These are phyloP conservation scores for Lumnitzera littorea DNA, from an alignment of 345 rosid species.

Conservation along the genomic window DNA sequence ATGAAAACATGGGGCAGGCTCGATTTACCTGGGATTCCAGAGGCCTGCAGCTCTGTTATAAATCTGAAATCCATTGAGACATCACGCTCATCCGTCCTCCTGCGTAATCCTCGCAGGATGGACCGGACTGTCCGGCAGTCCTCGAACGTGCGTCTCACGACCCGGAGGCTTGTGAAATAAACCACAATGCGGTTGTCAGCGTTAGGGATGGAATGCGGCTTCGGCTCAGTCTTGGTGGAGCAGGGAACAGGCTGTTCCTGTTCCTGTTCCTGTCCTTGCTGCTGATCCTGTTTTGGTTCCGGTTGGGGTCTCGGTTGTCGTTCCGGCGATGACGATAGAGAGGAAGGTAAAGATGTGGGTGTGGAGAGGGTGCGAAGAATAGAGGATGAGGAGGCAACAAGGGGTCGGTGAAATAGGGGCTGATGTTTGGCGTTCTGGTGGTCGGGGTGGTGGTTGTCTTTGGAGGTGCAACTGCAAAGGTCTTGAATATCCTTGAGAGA, in stretches of 20 bases:
- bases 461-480: conserved; percentile 31
- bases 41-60: conserved; percentile 31
- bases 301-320: no score
- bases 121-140: conserved; percentile 60
- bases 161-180: conserved; percentile 76
- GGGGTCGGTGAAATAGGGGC: conserved; percentile 57
- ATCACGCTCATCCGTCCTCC: conserved; percentile 76
- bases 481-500: conserved; percentile 60
- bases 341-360: background rate
- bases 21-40: conserved; percentile 22
- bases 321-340: no score
- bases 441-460: conserved; percentile 16
- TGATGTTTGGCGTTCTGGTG: conserved; percentile 4
- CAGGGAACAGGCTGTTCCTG: conserved; percentile 3
- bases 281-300: no score
- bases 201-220: conserved; percentile 8
- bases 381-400: conserved; percentile 26
- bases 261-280: no score
- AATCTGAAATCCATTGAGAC: conserved; percentile 75
- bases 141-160: conserved; percentile 75
- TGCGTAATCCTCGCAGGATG: conserved; percentile 57
- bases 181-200: conserved; percentile 58
- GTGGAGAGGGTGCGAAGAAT: conserved; percentile 40
- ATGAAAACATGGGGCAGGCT: conserved; percentile 72
- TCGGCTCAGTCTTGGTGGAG: conserved; percentile 6